Conservation (phyloP, 2,329 filamentous ascomycete species). For the Clonostachys rosea region DNA sequence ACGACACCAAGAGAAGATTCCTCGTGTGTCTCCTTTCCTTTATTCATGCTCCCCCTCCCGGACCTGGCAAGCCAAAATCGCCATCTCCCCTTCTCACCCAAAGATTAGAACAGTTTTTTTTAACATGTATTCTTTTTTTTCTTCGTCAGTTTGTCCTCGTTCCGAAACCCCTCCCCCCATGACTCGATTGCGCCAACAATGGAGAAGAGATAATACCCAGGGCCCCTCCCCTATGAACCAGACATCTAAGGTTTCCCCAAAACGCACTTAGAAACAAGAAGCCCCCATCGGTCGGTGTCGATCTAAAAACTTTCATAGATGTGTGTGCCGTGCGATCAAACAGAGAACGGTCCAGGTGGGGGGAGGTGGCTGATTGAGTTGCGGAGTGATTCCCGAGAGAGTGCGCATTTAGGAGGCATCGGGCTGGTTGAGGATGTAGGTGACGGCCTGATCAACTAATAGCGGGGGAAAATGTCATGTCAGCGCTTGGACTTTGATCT, state of each 20-base stretch:
- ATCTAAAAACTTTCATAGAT: too few species aligned
- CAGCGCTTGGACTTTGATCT: background rate
- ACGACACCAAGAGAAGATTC: background rate
- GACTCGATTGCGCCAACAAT: too few species aligned
- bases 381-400: background rate
- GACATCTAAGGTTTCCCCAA: too few species aligned
- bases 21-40: background rate
- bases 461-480: background rate
- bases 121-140: too few species aligned
- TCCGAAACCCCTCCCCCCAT: too few species aligned
- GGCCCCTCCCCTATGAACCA: too few species aligned
- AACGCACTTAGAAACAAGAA: too few species aligned
- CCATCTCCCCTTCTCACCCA: background rate
- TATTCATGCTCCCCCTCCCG: background rate
- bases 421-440: conserved; percentile 90
- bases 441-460: conserved; percentile 86
- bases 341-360: conserved; percentile 11
- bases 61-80: background rate
- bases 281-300: too few species aligned
- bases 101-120: too few species aligned
- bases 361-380: conserved; percentile 1
- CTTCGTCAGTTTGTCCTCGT: too few species aligned
- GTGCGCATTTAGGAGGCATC: conserved; percentile 63
- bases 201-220: too few species aligned
- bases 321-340: too few species aligned